Base-by-base conservation (phyloP, 169 alveolate genomes). In the Plasmodium vinckei region DNA sequence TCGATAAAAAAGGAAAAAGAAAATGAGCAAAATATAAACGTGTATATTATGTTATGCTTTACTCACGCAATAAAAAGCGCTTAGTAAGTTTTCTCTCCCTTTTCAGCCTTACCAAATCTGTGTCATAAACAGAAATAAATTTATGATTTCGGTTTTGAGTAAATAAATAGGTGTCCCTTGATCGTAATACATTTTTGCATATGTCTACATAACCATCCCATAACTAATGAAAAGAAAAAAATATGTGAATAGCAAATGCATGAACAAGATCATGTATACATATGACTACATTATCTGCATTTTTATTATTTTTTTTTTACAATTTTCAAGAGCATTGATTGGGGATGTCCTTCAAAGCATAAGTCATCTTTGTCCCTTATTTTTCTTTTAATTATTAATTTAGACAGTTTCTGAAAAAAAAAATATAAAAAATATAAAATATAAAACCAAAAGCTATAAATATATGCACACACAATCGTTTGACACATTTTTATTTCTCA, bases 331-430 rank as follows among this genome's bases (percentile, higher is more conserved):
- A 73, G 72, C 15, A 59, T 23, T 5, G 88, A 73, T 13, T 73
- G 67, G 10, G 88, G 88, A 27, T 73, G 88, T 39, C 88, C 88
- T 15, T 73, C 88, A 73, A 73, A 73, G 57, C 46, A 73, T 39
- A 73, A 51, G 17, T 73, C 88, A 21, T 73, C 73, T 54, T 73
- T 73, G 10, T 73, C 73, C 65, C 65, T 46, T 19, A 73, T 61
- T 61, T 61, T 73, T 27, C 49, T 73, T 65, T 60, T 60, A 42
- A 73, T 19, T 39, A 73, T 54, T 46, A 61, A 61, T 17, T 60
- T 73, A 19, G 88, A 47, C 12, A 73, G 73, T 19, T 73, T 73
- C 88, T 73, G 3, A 21, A 53, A 60, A 47, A 5, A 6, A 65
- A 53, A 19, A 23, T 25, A 19, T n/a, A 60, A 73, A 21, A 19